A percentile compares a stretch with the other conserved stretches of the same genome.
These are phyloP conservation scores for Xenosphaeropsis pyriputrescens DNA, from an alignment of 2,329 filamentous ascomycete species.

Conservation along the genomic window DNA sequence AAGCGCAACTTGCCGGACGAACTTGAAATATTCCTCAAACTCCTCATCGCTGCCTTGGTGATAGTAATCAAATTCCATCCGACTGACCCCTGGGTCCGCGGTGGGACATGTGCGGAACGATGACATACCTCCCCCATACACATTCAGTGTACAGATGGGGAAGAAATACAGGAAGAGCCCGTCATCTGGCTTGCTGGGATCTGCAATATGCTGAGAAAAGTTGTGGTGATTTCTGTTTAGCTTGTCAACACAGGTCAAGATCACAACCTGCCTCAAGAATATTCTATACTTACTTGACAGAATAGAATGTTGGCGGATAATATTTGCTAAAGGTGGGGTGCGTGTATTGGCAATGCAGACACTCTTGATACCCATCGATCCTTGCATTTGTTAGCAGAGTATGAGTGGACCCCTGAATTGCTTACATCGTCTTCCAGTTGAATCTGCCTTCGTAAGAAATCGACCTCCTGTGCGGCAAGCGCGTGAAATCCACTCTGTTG, in stretches of 20 bases:
- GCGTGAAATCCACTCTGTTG: slow-evolving; percentile 34
- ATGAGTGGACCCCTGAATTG: not conserved
- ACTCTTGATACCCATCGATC: slow-evolving; percentile 43
- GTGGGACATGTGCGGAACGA: slow-evolving; percentile 39
- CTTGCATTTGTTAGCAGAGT: slow-evolving; percentile 10
- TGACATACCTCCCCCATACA: slow-evolving; percentile 42
- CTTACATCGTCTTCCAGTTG: slow-evolving; percentile 43
- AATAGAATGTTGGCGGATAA: slow-evolving; percentile 39
- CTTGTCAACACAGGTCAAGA: too few species aligned
- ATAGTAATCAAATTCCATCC: slow-evolving; percentile 46
- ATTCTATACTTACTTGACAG: slow-evolving; percentile 20
- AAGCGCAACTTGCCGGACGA: slow-evolving; percentile 37
- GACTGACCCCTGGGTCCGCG: slow-evolving; percentile 28
- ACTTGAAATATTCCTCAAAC: slow-evolving; percentile 40
- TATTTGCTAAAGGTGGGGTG: slow-evolving; percentile 38
- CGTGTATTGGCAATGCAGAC: slow-evolving; percentile 41
- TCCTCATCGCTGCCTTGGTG: slow-evolving; percentile 32
- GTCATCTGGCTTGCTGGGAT: slow-evolving; percentile 34
- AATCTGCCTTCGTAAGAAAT: slow-evolving; percentile 40
- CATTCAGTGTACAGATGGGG: slow-evolving; percentile 21
- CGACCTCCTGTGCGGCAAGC: slow-evolving; percentile 32
- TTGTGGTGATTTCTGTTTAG: slow-evolving; percentile 28
- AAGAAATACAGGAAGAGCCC: slow-evolving; percentile 43
- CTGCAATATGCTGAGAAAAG: slow-evolving; percentile 39
- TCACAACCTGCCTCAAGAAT: too few species aligned